Evolutionary conservation across 2,329 filamentous ascomycete genomes (phyloP).

Genomic region (Colletotrichum cuscutae): DNA sequence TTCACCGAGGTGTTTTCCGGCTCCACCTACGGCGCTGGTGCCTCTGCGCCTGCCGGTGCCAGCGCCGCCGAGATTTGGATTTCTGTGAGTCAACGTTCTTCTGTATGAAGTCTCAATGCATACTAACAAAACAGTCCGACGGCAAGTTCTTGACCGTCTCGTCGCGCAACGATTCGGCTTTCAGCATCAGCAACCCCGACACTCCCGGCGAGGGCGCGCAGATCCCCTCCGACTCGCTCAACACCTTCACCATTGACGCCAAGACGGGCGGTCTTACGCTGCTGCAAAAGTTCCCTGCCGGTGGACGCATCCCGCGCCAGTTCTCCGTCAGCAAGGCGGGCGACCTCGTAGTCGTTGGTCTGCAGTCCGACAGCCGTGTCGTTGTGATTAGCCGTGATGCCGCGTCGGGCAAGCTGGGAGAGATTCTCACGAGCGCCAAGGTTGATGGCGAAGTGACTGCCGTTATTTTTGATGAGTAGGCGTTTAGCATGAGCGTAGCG

Average conservation of each 20-base stretch:
- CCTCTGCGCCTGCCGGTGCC: conserved; percentile 51
- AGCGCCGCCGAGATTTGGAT: conserved; percentile 66
- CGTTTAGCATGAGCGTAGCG: not conserved
- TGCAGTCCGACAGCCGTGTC: conserved; percentile 70
- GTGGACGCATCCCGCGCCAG: conserved; percentile 73
- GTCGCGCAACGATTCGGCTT: conserved; percentile 71
- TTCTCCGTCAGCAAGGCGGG: conserved; percentile 75
- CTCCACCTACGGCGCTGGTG: conserved; percentile 58
- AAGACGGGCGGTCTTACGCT: conserved; percentile 65
- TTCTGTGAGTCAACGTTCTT: conserved; percentile 59
- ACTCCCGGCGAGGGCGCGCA: conserved; percentile 45
- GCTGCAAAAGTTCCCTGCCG: conserved; percentile 68
- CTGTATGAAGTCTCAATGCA: not conserved
- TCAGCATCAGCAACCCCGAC: conserved; percentile 60
- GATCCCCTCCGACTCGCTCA: conserved; percentile 71
- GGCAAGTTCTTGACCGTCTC: conserved; percentile 73
- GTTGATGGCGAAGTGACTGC: conserved; percentile 57
- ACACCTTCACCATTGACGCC: conserved; percentile 67
- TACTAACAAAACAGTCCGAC: conserved; percentile 58
- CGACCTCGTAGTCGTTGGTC: conserved; percentile 71
- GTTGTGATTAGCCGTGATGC: conserved; percentile 70
- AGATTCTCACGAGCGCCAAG: conserved; percentile 53
- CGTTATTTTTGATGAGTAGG: conserved; percentile 58
- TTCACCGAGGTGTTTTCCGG: conserved; percentile 60
- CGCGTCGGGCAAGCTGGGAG: conserved; percentile 65